These are phyloP conservation scores for Thelonectria olida DNA, from an alignment of 2,329 filamentous ascomycete species.

Conservation along the genomic window DNA sequence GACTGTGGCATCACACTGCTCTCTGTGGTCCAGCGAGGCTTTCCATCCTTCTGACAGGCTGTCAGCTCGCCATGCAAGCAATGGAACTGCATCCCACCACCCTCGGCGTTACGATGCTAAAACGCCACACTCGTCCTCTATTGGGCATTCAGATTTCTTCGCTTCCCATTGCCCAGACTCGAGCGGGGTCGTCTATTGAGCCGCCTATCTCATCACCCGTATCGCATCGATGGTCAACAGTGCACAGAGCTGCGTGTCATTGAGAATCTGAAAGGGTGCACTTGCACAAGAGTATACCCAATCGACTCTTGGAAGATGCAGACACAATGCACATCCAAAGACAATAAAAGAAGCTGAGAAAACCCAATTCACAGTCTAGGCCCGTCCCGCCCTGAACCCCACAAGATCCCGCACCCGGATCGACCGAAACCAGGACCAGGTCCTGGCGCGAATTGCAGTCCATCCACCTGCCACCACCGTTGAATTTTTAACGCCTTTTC, in stretches of 20 bases:
- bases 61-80: slow-evolving; percentile 42
- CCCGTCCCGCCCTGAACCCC: slow-evolving; percentile 39
- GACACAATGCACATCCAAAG: not conserved
- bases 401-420: slow-evolving; percentile 35
- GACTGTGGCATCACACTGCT: slow-evolving; percentile 36
- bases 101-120: slow-evolving; percentile 30
- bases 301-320: not conserved
- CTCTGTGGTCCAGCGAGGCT: slow-evolving; percentile 36
- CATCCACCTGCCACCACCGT: not conserved
- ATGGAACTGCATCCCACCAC: slow-evolving; percentile 33
- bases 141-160: slow-evolving; percentile 13
- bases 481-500: slow-evolving; percentile 7
- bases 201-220: slow-evolving; percentile 18
- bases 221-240: not conserved
- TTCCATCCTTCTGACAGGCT: slow-evolving; percentile 37
- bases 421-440: slow-evolving; percentile 27
- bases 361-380: slow-evolving; percentile 31
- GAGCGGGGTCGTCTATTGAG: slow-evolving; percentile 22
- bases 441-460: slow-evolving; percentile 11
- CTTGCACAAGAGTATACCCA: slow-evolving; percentile 1
- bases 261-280: slow-evolving; percentile 3
- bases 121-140: slow-evolving; percentile 11
- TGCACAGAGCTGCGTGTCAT: not conserved
- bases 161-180: slow-evolving; percentile 24
- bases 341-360: not conserved